Base-by-base conservation (phyloP, 1,284 basidiomycete species). In the Sporisorium iseilematis-ciliati region DNA sequence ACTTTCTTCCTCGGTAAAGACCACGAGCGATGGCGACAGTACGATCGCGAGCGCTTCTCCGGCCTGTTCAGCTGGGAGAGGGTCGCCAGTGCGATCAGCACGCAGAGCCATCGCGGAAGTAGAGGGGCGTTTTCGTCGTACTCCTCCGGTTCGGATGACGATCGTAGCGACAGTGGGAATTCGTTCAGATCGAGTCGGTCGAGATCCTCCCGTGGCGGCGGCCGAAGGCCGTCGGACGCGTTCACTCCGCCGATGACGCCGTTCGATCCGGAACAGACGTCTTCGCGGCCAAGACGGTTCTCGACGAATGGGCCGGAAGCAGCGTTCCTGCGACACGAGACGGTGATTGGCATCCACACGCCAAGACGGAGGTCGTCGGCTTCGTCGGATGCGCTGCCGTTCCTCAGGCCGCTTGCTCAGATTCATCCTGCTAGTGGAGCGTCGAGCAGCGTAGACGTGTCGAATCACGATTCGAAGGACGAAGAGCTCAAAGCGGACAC, bases 1-100 rank as follows among this genome's bases (percentile, higher is more conserved):
- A 81, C 82, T 7, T 65, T 84, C 45, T 82, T 82, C 49, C 67
- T 84, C 7, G 82, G 82, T 23, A 82, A 82, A 50, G 82, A 84
- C 33, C 66, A 79, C 65, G 82, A 84, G 57, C 76, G 82, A 58
- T 84, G 82, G 82, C 72, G 77, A 11, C 68, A 59, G 11, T 73
- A 79, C 35, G 77, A 79, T 25, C 57, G 65, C 21, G 79, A 80
- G 38, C 64, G 64, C 21, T 72, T 77, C 61, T 66, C 65, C 6
- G 65, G 67, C 29, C 48, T 66, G 29, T 65, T 75, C 18, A 58
- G 64, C 26, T 75, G 72, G 72, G 67, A 66, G 31, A 52, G 70
- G 21, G 58, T 77, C 10, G 70, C 70, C 42, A 74, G 70, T 49
- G 75, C 75, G 14, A 72, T 77, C 56, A 74, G 73, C 50, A 65